Percentiles rank a stretch among this genome's conserved stretches.
Evolutionary conservation across 1,139 yeast species (phyloP).

Genomic region (Wickerhamiella pararugosa): DNA sequence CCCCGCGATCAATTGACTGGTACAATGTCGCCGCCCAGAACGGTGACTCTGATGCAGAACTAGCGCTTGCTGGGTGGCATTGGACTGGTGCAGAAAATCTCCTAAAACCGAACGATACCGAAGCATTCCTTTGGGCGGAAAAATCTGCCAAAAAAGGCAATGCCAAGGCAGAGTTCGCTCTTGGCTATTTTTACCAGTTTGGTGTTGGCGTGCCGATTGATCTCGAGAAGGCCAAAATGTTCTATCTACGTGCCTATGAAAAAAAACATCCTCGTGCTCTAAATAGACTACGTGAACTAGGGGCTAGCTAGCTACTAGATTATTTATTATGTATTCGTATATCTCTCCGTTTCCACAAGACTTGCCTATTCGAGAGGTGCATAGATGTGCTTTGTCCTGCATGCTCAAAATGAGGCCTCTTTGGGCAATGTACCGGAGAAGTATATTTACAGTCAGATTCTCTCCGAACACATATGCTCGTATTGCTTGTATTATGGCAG

Average conservation of each 20-base stretch:
- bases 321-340: too few species aligned
- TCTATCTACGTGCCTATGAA: slow-evolving; percentile 46
- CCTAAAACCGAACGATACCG: slow-evolving; percentile 54
- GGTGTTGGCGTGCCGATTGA: slow-evolving; percentile 54
- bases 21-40: slow-evolving; percentile 57
- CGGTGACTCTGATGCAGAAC: slow-evolving; percentile 76
- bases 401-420: too few species aligned
- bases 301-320: not conserved
- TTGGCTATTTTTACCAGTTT: slow-evolving; percentile 68
- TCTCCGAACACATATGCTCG: too few species aligned
- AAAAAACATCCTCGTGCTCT: slow-evolving; percentile 44
- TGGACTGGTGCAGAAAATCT: slow-evolving; percentile 66
- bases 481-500: too few species aligned
- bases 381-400: too few species aligned
- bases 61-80: slow-evolving; percentile 88
- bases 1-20: slow-evolving; percentile 78
- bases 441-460: too few species aligned
- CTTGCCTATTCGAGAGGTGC: too few species aligned
- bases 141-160: slow-evolving; percentile 69
- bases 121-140: slow-evolving; percentile 83
- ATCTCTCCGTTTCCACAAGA: too few species aligned
- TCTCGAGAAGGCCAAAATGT: slow-evolving; percentile 33
- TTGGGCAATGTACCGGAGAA: too few species aligned
- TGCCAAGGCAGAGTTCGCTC: slow-evolving; percentile 68
- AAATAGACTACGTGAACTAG: slow-evolving; percentile 20